A percentile compares a stretch with the other conserved stretches of the same genome.
Conservation (phyloP, 2,329 filamentous ascomycete genomes). For the Alternaria sp. region DNA sequence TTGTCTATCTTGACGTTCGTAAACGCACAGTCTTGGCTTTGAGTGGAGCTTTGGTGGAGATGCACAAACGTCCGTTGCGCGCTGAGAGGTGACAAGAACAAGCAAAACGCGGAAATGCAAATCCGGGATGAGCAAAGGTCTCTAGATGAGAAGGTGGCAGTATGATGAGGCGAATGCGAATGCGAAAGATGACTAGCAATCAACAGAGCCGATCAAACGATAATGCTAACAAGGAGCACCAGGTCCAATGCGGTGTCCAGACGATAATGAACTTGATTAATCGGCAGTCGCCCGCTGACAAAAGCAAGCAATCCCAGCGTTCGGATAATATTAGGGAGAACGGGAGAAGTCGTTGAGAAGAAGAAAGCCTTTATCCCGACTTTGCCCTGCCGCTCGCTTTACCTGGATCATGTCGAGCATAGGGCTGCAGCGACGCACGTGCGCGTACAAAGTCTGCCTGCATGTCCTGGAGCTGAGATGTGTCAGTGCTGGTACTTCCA, state of each 20-base stretch:
- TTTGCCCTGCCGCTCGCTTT: not conserved
- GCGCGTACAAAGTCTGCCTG: conserved; percentile 5
- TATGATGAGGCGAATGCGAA: not conserved
- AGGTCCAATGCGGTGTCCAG: not conserved
- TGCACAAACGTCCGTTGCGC: not conserved
- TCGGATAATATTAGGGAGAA: not conserved
- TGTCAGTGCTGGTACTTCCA: not conserved
- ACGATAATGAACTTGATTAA: not conserved
- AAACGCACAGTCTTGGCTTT: not conserved
- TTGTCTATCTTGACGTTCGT: not conserved
- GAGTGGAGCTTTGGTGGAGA: not conserved
- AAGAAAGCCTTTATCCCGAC: not conserved
- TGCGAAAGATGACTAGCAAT: not conserved
- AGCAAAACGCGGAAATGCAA: not conserved
- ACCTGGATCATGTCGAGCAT: not conserved
- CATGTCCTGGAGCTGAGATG: not conserved
- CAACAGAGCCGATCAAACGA: not conserved
- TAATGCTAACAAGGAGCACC: not conserved
- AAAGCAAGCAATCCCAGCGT: not conserved
- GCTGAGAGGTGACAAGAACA: not conserved
- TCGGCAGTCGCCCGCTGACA: not conserved
- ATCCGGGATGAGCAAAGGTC: not conserved
- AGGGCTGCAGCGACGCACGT: conserved; percentile 1
- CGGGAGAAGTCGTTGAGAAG: not conserved
- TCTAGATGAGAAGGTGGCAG: not conserved